phyloP scores from a whole-genome alignment of 192 early-diverging fungal species.

The Coemansia sp. region DNA sequence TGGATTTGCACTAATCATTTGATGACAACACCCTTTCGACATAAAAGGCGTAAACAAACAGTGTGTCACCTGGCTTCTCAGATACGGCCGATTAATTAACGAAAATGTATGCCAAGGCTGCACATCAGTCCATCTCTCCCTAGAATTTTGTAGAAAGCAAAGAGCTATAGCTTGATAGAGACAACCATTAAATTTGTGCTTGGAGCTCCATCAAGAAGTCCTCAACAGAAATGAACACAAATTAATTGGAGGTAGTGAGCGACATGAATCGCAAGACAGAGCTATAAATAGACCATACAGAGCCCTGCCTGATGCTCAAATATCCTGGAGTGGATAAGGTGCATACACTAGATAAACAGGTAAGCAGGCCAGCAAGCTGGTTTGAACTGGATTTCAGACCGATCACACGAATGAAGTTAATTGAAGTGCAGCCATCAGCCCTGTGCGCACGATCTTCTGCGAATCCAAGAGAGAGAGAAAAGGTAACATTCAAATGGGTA shows the following conservation, averaged over 20 bases:
- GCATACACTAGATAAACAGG: background rate
- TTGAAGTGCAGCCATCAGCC: background rate
- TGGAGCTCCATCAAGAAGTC: background rate
- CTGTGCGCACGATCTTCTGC: background rate
- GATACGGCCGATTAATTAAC: background rate
- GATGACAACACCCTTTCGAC: background rate
- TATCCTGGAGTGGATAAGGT: background rate
- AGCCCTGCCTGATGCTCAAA: background rate
- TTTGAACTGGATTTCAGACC: background rate
- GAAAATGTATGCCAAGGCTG: background rate
- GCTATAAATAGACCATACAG: background rate
- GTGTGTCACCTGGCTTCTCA: conserved; percentile 6
- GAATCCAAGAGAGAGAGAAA: background rate
- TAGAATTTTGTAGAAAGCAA: conserved; percentile 1
- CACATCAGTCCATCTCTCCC: background rate
- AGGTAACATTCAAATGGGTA: background rate
- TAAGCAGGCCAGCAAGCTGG: background rate
- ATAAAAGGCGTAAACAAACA: conserved; percentile 1
- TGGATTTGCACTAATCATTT: background rate
- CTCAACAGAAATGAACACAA: background rate
- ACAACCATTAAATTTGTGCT: background rate
- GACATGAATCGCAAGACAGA: background rate
- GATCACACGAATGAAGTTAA: background rate
- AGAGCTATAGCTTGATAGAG: background rate
- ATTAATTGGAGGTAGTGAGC: background rate